A percentile compares a stretch with the other conserved stretches of the same genome.
phyloP scores from a whole-genome alignment of 208 protist genomes.

The Acanthamoeba royreba region DNA sequence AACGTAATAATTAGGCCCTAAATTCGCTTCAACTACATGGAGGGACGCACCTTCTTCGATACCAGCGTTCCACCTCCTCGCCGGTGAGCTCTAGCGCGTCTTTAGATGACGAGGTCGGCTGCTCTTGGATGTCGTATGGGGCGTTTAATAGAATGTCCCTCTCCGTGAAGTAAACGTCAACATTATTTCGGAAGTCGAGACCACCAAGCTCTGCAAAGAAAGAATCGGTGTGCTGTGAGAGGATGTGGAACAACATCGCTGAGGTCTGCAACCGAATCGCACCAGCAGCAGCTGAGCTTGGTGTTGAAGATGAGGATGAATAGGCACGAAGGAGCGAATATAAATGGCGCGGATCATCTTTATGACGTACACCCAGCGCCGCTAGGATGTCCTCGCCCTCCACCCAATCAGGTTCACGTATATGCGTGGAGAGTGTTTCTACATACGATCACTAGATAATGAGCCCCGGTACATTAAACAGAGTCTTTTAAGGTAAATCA shows the following conservation, averaged over 20 bases:
- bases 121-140: too few relatives aligned
- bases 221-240: neutral
- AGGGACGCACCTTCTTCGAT: neutral
- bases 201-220: neutral
- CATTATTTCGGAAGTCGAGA: neutral
- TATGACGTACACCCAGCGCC: neutral
- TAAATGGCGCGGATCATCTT: neutral
- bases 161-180: neutral
- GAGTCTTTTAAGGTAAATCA: neutral
- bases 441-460: too few relatives aligned
- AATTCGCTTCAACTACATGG: neutral
- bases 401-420: constrained; percentile 3
- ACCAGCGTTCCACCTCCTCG: neutral
- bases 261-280: neutral
- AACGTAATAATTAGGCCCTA: neutral
- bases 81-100: neutral
- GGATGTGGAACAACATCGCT: neutral
- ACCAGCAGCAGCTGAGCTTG: too few relatives aligned
- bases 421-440: neutral
- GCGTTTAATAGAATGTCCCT: neutral
- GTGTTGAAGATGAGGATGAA: neutral
- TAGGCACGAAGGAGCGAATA: neutral
- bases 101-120: too few relatives aligned
- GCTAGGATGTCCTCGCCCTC: neutral
- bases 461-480: neutral